Evolutionary conservation across 2,329 filamentous ascomycete genomes (phyloP), one percentile per base, ranked within the genome.

Genomic region (Colletotrichum destructivum): DNA sequence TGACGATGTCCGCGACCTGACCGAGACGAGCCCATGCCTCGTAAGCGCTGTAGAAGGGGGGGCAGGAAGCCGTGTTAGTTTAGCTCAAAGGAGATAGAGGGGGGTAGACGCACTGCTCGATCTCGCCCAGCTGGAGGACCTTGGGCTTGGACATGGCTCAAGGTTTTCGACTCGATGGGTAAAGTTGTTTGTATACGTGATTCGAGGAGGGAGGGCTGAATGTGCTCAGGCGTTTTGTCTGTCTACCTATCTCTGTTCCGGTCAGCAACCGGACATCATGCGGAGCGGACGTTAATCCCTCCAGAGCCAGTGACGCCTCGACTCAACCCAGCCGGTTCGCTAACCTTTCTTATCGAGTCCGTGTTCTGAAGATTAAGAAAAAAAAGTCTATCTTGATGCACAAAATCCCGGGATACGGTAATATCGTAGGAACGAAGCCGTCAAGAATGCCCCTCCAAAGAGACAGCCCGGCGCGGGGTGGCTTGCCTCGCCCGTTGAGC

Each of bases 1-100:
- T 82, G 51, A 95, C 76, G 54, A 95, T 81, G n/a, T 94, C 89
- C 52, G 91, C 92, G 23, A 93, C 81, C 26, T 86, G 80, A 62
- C 84, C 82, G 66, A 96, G 85, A 6, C 86, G 80, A n/a, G 87
- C 79, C 91, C 91, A 95, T 69, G 89, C 84, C 51, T 89, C 83
- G 71, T 91, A 85, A 51, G 93, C 93, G 78, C 91, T 93, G 78
- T n/a, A 31, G 44, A 16, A n/a, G 47, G 42, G 35, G 3, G 18
- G 42, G 16, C 23, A 18, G 18, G n/a, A 18, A 8, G n/a, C 26
- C 18, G 26, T 38, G 35, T 8, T 13, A 49, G n/a, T 8, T 13
- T 9, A n/a, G 60, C 15, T 8, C 2, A 16, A 15, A 7, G 13
- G 21, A 8, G 12, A 6, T 4, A 11, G 18, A 6, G n/a, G 38